Percentiles rank a stretch among this genome's conserved stretches.
Evolutionary conservation across 1,139 yeast species (phyloP).

Genomic region (Hemisphaericaspora xylofermentans): DNA sequence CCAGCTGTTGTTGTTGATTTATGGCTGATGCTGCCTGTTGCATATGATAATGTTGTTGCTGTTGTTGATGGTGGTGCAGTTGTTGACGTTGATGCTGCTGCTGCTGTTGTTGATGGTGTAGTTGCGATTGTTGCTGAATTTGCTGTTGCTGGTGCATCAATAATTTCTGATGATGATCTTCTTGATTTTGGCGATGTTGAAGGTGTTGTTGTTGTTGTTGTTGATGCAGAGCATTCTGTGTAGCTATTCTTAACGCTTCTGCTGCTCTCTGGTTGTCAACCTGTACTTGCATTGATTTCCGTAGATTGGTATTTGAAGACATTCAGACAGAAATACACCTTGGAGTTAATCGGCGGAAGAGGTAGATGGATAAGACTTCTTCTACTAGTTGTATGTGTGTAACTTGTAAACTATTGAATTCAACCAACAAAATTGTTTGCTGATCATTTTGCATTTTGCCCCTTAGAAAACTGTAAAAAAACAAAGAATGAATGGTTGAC

Average conservation of each 20-base stretch:
- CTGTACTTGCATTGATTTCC: conserved; percentile 7
- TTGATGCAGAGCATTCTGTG: conserved; percentile 2
- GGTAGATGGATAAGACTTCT: too few species aligned
- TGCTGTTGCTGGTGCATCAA: conserved; percentile 3
- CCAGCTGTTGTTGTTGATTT: conserved; percentile 14
- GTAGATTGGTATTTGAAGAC: conserved; percentile 3
- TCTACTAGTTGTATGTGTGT: too few species aligned
- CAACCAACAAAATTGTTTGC: conserved; percentile 3
- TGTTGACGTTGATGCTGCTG: conserved; percentile 18
- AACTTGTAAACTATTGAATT: background rate
- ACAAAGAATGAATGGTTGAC: background rate
- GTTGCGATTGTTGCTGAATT: background rate
- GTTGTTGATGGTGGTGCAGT: conserved; percentile 15
- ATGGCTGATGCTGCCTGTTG: conserved; percentile 6
- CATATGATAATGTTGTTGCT: conserved; percentile 11
- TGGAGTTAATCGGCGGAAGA: too few species aligned
- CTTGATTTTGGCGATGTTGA: conserved; percentile 1
- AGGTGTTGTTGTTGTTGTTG: conserved; percentile 1
- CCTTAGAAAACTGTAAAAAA: background rate
- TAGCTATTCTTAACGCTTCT: conserved; percentile 9
- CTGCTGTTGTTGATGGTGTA: conserved; percentile 7
- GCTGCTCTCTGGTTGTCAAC: conserved; percentile 10
- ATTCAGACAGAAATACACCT: background rate
- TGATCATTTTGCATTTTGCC: background rate
- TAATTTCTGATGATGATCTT: background rate